Evolutionary conservation across 2,329 filamentous ascomycete species (phyloP), one percentile per base, ranked within the genome.

Genomic region (Xylariaceae sp.): DNA sequence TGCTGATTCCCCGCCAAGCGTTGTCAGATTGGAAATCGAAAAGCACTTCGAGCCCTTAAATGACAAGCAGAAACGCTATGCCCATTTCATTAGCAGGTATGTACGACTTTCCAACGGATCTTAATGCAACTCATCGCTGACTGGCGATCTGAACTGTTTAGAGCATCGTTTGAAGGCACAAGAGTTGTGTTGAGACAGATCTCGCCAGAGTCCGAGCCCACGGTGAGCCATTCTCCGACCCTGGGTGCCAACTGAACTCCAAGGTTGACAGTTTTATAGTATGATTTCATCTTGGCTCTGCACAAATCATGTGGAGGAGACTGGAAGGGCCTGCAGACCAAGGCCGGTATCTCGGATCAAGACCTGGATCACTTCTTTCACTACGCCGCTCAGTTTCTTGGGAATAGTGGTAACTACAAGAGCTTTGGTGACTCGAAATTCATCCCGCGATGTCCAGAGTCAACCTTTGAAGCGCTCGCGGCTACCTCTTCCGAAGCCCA

Each of bases 11-110:
- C 93, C 93, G 37, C 93, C 93, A 1, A 86, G 84, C 39, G 82
- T 96, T 45, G 92, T 96, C 48, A 82, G 85, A 38, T 80, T 98
- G 40, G 85, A 89, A 65, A 93, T 97, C 65, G 89, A 89, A 70
- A 87, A 89, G 64, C 92, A 97, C 69, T 98, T 97, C 60, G 86
- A 92, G 44, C 81, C 83, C 27, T 68, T 93, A 50, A 77, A 71
- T 42, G 80, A 87, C 59, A 75, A 86, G 64, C 82, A 95, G 72
- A 90, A 92, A 73, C 83, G 86, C 63, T 96, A 96, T 75, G 87
- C 91, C 53, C 91, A 96, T 70, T 90, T 85, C 63, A 88, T 95
- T 64, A 88, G 84, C 78, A 81, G 79, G 85, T 88, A 75, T 27
- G 42, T 27, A 32, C 34, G 7, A 41, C 48, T 52, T 29, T 51